Evolutionary conservation across 805 yeast species (phyloP).

Genomic region (Pichia phayaonensis): DNA sequence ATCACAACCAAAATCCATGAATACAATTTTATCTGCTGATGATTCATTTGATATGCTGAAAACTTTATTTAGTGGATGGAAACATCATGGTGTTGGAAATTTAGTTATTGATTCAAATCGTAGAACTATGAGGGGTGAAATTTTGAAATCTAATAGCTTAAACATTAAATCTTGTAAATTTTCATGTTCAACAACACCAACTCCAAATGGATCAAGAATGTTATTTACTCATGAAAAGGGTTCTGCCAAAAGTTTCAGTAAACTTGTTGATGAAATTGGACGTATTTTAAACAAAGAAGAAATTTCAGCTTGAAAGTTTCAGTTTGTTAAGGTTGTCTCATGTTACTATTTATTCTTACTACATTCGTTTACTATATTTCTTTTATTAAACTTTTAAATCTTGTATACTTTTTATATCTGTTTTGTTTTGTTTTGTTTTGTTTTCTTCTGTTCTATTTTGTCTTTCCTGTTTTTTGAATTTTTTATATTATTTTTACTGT

Average conservation of each 20-base stretch:
- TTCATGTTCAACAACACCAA: conserved; percentile 41
- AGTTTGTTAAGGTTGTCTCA: not conserved
- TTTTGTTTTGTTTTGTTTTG: too few relatives aligned
- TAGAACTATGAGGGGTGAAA: conserved; percentile 48
- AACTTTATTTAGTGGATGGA: conserved; percentile 60
- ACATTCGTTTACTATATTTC: not conserved
- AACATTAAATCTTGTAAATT: conserved; percentile 59
- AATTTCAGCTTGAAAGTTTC: conserved; percentile 33
- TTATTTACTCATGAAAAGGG: conserved; percentile 60
- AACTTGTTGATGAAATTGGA: conserved; percentile 54
- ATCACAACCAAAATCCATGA: conserved; percentile 23
- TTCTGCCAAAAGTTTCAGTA: conserved; percentile 51
- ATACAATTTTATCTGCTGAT: conserved; percentile 31
- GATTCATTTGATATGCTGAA: conserved; percentile 60
- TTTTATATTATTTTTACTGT: too few relatives aligned
- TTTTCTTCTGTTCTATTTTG: too few relatives aligned
- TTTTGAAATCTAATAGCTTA: conserved; percentile 53
- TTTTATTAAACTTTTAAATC: not conserved
- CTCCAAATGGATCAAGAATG: conserved; percentile 38
- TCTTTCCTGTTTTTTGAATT: not conserved
- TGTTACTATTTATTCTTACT: not conserved
- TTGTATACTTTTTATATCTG: not conserved
- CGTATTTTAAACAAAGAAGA: conserved; percentile 60
- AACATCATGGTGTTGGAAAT: conserved; percentile 58
- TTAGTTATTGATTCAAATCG: conserved; percentile 38